A percentile compares a stretch with the other conserved stretches of the same genome.
Conservation (phyloP, 768 basidiomycete species). For the Termitomyces sp. region DNA sequence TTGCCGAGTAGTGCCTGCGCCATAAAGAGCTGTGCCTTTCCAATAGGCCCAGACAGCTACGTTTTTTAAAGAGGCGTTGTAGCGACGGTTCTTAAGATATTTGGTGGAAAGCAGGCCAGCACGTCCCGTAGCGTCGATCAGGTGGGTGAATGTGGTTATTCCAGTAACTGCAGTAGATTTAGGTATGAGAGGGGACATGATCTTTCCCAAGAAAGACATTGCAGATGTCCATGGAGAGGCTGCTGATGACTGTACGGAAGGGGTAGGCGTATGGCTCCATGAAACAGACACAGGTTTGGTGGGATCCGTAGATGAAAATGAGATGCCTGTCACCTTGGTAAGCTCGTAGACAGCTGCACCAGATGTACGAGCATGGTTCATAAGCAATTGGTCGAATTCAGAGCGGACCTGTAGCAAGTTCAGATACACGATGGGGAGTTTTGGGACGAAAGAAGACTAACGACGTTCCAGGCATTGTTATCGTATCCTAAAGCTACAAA, state of each 20-base stretch:
- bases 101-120: constrained; percentile 64
- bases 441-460: constrained; percentile 25
- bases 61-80: constrained; percentile 67
- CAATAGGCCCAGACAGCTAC: constrained; percentile 81
- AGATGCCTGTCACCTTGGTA: constrained; percentile 46
- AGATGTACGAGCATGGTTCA: constrained; percentile 50
- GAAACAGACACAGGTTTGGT: constrained; percentile 46
- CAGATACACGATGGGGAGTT: not conserved
- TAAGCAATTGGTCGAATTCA: constrained; percentile 56
- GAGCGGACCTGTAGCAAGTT: constrained; percentile 42
- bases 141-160: constrained; percentile 57
- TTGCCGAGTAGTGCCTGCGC: constrained; percentile 41
- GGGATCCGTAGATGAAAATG: constrained; percentile 37
- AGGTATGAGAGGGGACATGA: constrained; percentile 6
- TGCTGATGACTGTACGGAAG: constrained; percentile 35
- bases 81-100: constrained; percentile 67
- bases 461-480: constrained; percentile 61
- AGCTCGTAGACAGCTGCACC: constrained; percentile 53
- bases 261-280: constrained; percentile 46
- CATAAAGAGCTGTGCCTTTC: constrained; percentile 51
- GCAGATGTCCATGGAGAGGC: constrained; percentile 31
- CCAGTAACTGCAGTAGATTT: constrained; percentile 29
- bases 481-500: constrained; percentile 50
- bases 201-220: constrained; percentile 20
- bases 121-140: constrained; percentile 77